A percentile compares a stretch with the other conserved stretches of the same genome.
These are phyloP conservation scores for Lasiosphaeriaceae sp. DNA, from an alignment of 495 filamentous ascomycete genomes.

Conservation along the genomic window DNA sequence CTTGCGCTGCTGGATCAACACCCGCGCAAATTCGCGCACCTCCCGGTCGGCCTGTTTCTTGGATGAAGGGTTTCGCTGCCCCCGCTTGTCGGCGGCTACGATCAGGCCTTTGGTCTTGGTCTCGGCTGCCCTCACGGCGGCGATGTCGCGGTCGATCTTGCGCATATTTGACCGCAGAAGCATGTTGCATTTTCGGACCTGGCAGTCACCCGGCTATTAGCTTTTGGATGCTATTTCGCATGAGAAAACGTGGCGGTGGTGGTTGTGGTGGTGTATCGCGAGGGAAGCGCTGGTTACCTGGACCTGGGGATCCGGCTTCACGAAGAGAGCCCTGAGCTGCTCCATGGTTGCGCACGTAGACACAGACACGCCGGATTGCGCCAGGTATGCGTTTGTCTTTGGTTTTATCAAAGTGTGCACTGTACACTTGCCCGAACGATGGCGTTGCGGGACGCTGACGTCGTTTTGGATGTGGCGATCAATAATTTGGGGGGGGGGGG, in stretches of 20 bases:
- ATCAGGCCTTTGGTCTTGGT: conserved; percentile 83
- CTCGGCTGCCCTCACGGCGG: conserved; percentile 68
- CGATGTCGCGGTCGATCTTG: conserved; percentile 91
- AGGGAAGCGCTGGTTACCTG: conserved; percentile 56
- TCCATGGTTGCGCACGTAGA: conserved; percentile 60
- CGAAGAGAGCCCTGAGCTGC: conserved; percentile 79
- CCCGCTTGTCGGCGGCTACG: conserved; percentile 71
- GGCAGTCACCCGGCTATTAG: no score
- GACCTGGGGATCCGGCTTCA: conserved; percentile 84
- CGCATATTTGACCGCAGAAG: conserved; percentile 88
- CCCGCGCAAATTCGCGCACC: conserved; percentile 80
- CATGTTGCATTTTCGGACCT: conserved; percentile 91
- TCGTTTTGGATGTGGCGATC: neutral
- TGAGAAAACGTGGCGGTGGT: no score
- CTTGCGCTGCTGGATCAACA: conserved; percentile 78
- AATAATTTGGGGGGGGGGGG: neutral
- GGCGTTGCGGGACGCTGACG: neutral
- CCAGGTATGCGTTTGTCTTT: no score
- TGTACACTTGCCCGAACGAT: neutral
- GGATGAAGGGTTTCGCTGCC: conserved; percentile 65
- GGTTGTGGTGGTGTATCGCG: no score
- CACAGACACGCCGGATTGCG: neutral
- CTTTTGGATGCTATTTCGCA: conserved; percentile 31
- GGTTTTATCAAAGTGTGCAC: no score
- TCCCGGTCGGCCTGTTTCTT: conserved; percentile 72